Percentiles rank a stretch among this genome's conserved stretches.
phyloP scores from a whole-genome alignment of 768 basidiomycete species.

The Tricholoma terreum region DNA sequence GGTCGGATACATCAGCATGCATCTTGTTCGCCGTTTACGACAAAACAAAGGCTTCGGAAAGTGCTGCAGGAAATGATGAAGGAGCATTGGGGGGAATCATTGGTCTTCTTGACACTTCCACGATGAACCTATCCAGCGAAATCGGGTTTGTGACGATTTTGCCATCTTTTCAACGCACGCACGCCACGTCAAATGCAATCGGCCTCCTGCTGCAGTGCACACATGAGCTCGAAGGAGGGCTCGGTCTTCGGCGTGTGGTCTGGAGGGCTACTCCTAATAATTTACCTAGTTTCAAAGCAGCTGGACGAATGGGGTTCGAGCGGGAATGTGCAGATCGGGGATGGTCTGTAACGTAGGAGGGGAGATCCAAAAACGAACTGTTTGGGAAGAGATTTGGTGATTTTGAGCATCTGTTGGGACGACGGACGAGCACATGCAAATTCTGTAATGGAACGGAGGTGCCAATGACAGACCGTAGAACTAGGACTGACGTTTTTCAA shows the following conservation, averaged over 20 bases:
- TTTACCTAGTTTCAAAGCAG: slow-evolving; percentile 42
- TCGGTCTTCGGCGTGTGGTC: slow-evolving; percentile 59
- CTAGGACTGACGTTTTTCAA: no score
- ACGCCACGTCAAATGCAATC: slow-evolving; percentile 54
- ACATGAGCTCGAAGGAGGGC: slow-evolving; percentile 37
- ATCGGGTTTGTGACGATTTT: slow-evolving; percentile 54
- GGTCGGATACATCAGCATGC: slow-evolving; percentile 30
- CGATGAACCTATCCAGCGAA: slow-evolving; percentile 44
- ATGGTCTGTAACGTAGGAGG: slow-evolving; percentile 30
- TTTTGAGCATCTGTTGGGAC: slow-evolving; percentile 58
- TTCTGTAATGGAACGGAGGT: slow-evolving; percentile 11
- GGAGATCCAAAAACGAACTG: slow-evolving; percentile 32
- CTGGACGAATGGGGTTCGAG: slow-evolving; percentile 59
- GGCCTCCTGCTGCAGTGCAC: slow-evolving; percentile 51
- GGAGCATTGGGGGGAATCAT: slow-evolving; percentile 50
- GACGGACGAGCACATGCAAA: slow-evolving; percentile 13
- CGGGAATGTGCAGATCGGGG: slow-evolving; percentile 44
- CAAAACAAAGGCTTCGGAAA: slow-evolving; percentile 31
- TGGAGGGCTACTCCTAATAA: slow-evolving; percentile 59
- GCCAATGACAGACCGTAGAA: background rate
- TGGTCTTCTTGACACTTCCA: slow-evolving; percentile 45
- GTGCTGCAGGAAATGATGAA: slow-evolving; percentile 4
- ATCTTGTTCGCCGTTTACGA: slow-evolving; percentile 55
- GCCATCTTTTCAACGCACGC: slow-evolving; percentile 60
- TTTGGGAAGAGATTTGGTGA: slow-evolving; percentile 43